These are phyloP conservation scores for Erysiphe neolycopersici DNA, from an alignment of 2,329 filamentous ascomycete genomes.

Conservation along the genomic window DNA sequence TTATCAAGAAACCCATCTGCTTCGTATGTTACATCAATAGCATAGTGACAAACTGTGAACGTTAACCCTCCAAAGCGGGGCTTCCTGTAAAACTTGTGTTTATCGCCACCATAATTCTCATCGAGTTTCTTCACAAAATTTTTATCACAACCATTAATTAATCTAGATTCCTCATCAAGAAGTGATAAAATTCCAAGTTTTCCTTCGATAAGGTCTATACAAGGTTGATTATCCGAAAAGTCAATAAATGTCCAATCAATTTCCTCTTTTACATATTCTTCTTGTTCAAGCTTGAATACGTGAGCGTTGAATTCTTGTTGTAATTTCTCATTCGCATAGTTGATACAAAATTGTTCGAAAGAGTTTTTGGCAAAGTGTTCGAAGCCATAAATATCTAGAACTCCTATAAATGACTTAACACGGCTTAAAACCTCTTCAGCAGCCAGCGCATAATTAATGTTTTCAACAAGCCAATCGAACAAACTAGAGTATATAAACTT, in stretches of 20 bases:
- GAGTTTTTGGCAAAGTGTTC: slow-evolving; percentile 99
- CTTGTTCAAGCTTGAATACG: slow-evolving; percentile 96
- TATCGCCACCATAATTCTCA: slow-evolving; percentile 70
- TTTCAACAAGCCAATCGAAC: slow-evolving; percentile 98
- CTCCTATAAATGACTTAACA: slow-evolving; percentile 80
- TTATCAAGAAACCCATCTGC: slow-evolving; percentile 99
- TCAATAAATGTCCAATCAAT: slow-evolving; percentile 99
- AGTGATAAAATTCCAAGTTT: slow-evolving; percentile 83
- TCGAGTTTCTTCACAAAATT: slow-evolving; percentile 93
- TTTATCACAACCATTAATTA: slow-evolving; percentile 93
- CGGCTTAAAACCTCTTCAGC: slow-evolving; percentile 64
- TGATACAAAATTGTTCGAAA: slow-evolving; percentile 99
- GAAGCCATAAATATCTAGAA: slow-evolving; percentile 97
- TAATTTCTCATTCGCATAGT: slow-evolving; percentile 97
- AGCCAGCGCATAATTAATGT: slow-evolving; percentile 74
- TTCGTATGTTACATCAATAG: slow-evolving; percentile 92
- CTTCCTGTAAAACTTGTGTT: slow-evolving; percentile 97
- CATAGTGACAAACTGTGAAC: slow-evolving; percentile 97
- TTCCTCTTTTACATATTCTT: slow-evolving; percentile 85
- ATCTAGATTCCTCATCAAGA: slow-evolving; percentile 80
- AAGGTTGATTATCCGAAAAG: slow-evolving; percentile 96
- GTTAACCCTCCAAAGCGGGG: slow-evolving; percentile 90
- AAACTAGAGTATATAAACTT: slow-evolving; percentile 97
- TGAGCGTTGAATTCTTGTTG: slow-evolving; percentile 99
- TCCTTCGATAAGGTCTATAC: slow-evolving; percentile 93